A percentile compares a stretch with the other conserved stretches of the same genome.
Evolutionary conservation across 371 early-diverging fungal genomes (phyloP).

Genomic region (Mucor lusitanicus): DNA sequence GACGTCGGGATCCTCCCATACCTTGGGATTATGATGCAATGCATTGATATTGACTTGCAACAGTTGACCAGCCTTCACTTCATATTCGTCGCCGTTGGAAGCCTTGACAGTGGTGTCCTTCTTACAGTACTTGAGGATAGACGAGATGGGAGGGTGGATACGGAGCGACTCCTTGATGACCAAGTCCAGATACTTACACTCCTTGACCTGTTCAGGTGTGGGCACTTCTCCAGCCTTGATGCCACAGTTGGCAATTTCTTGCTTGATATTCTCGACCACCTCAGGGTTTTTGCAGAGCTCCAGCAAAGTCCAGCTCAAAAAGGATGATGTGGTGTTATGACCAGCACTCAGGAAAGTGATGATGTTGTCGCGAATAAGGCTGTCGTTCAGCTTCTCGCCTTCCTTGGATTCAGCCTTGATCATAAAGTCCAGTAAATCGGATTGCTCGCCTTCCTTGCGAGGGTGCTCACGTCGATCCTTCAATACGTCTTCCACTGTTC

Average conservation of each 20-base stretch:
- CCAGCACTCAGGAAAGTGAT: slow-evolving; percentile 43
- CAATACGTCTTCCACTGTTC: slow-evolving; percentile 27
- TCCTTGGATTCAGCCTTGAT: slow-evolving; percentile 33
- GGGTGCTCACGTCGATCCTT: slow-evolving; percentile 7
- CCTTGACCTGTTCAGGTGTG: slow-evolving; percentile 35
- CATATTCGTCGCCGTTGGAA: slow-evolving; percentile 27
- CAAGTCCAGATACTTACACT: slow-evolving; percentile 45
- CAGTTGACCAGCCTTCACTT: slow-evolving; percentile 21
- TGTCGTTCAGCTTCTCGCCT: slow-evolving; percentile 25
- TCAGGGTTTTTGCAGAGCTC: slow-evolving; percentile 32
- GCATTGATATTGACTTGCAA: slow-evolving; percentile 43
- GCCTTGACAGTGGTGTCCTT: slow-evolving; percentile 39
- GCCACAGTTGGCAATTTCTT: slow-evolving; percentile 41
- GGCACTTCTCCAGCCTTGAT: slow-evolving; percentile 28
- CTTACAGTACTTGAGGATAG: slow-evolving; percentile 45
- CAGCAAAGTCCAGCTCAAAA: slow-evolving; percentile 38
- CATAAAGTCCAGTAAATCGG: slow-evolving; percentile 51
- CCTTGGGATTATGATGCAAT: slow-evolving; percentile 31
- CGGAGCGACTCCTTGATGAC: slow-evolving; percentile 44
- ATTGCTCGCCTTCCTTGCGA: slow-evolving; percentile 7
- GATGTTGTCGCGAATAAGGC: slow-evolving; percentile 47
- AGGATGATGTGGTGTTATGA: slow-evolving; percentile 46
- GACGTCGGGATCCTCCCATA: slow-evolving; percentile 19
- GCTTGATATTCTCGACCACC: slow-evolving; percentile 28
- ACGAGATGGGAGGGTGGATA: slow-evolving; percentile 39